Evolutionary conservation across 306 rosid genomes (phyloP), one percentile per base, ranked within the genome.

Genomic region (Corylus avellana): DNA sequence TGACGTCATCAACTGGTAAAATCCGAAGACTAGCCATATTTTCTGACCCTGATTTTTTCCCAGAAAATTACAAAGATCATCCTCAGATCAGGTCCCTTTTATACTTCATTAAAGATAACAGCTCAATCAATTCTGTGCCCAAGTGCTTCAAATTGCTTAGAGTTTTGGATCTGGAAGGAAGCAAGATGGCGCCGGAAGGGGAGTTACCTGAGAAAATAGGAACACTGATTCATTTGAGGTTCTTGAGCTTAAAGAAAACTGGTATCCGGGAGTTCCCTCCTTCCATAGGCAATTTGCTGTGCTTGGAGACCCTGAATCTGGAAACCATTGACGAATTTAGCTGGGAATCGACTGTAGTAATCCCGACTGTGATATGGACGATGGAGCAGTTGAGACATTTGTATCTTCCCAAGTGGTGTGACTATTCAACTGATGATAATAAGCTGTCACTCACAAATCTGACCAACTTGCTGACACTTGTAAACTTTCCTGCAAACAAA

Each of bases 321-420:
- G 88, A 82, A 67, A 80, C 85, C 14, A n/a, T 72, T 10, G 27
- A 37, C 6, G 66, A 54, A 12, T 51, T 71, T 17, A 68, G 71
- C 0, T 59, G 68, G 82, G 76, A 84, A 63, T 84, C 86, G 22
- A 74, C 90, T 5, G 85, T 87, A 10, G 84, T 78, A 68, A 76
- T 90, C 72, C 86, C 88, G 8, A 75, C 76, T 29, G 81, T 77
- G 9, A 11, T 86, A 63, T 74, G 77, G 77, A 84, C 81, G 68
- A 57, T 88, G 82, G 71, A 80, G 53, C 70, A 76, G 16, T 70
- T 90, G 85, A 88, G 89, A 58, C 94, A 86, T 90, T 58, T 90
- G 29, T 90, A 90, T 84, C 88, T 90, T 61, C 91, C 91, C 0
- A 76, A 82, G 46, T 88, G 89, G 87, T 88, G 87, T 63, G 75